Percentiles rank a stretch among this genome's conserved stretches.
phyloP scores from a whole-genome alignment of 441 rosid species.

The Adansonia gregorii region DNA sequence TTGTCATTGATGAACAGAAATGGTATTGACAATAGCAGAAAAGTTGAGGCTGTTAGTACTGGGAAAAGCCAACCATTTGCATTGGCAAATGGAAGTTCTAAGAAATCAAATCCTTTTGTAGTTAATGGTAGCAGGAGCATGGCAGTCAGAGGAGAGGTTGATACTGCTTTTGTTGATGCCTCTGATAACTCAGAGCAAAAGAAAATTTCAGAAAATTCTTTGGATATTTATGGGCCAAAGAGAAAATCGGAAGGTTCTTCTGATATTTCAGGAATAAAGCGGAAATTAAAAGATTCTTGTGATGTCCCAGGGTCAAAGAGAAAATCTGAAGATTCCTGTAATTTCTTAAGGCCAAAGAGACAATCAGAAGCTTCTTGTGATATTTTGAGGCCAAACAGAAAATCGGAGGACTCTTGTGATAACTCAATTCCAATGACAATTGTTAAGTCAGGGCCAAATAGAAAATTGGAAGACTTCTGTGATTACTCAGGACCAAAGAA shows the following conservation, averaged over 20 bases:
- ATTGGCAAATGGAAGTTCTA: slow-evolving; percentile 37
- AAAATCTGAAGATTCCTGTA: not conserved
- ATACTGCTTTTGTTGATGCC: slow-evolving; percentile 6
- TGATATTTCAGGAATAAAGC: not conserved
- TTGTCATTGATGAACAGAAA: slow-evolving; percentile 37
- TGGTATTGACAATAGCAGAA: slow-evolving; percentile 38
- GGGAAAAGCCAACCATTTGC: slow-evolving; percentile 34
- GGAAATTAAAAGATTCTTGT: slow-evolving; percentile 4
- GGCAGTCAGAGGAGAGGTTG: slow-evolving; percentile 28
- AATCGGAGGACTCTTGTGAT: not conserved
- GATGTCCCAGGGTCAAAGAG: not conserved
- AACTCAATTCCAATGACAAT: no score
- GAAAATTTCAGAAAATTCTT: slow-evolving; percentile 5
- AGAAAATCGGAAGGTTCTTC: slow-evolving; percentile 1
- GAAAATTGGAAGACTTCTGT: not conserved
- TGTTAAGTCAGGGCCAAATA: slow-evolving; percentile 29
- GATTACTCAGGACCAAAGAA: not conserved
- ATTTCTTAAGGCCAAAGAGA: not conserved
- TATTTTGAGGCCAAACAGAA: not conserved
- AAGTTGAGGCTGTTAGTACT: slow-evolving; percentile 41
- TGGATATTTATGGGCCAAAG: not conserved
- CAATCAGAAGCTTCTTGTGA: not conserved
- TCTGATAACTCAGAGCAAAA: not conserved
- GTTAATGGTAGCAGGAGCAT: slow-evolving; percentile 38
- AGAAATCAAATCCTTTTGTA: slow-evolving; percentile 36